Evolutionary conservation across 2,329 filamentous ascomycete genomes (phyloP).

Genomic region (Fusarium odoratissimum): DNA sequence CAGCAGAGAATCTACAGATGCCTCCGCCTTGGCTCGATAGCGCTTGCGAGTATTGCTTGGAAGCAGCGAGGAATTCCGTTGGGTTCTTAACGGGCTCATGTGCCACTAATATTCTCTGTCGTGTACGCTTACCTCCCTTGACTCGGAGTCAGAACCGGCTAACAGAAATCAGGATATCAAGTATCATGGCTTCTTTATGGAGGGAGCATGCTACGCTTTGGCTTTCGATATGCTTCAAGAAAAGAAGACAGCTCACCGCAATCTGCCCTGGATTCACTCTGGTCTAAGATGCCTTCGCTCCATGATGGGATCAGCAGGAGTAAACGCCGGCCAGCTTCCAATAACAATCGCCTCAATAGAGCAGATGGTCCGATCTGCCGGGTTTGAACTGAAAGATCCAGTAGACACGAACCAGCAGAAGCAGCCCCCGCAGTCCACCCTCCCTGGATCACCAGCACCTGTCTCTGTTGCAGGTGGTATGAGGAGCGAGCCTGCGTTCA

Average conservation of each 20-base stretch:
- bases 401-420: constrained; percentile 34
- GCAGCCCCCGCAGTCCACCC: constrained; percentile 24
- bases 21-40: constrained; percentile 55
- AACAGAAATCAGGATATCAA: constrained; percentile 52
- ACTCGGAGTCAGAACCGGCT: not conserved
- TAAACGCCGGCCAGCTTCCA: constrained; percentile 37
- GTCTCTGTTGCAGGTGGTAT: constrained; percentile 11
- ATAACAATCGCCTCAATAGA: constrained; percentile 44
- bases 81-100: constrained; percentile 55
- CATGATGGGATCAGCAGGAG: constrained; percentile 45
- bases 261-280: constrained; percentile 56
- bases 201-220: constrained; percentile 55
- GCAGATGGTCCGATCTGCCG: constrained; percentile 47
- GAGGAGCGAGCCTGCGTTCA: constrained; percentile 40
- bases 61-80: constrained; percentile 55
- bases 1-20: constrained; percentile 24
- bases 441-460: constrained; percentile 34
- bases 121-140: constrained; percentile 44
- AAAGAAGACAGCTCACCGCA: constrained; percentile 49
- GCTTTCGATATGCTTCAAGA: constrained; percentile 58
- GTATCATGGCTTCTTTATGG: constrained; percentile 58
- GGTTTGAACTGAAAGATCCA: constrained; percentile 41
- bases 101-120: constrained; percentile 53
- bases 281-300: constrained; percentile 51
- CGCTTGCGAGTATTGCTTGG: constrained; percentile 56